phyloP scores from a whole-genome alignment of 768 basidiomycete genomes.

The Aureoboletus auriporus region DNA sequence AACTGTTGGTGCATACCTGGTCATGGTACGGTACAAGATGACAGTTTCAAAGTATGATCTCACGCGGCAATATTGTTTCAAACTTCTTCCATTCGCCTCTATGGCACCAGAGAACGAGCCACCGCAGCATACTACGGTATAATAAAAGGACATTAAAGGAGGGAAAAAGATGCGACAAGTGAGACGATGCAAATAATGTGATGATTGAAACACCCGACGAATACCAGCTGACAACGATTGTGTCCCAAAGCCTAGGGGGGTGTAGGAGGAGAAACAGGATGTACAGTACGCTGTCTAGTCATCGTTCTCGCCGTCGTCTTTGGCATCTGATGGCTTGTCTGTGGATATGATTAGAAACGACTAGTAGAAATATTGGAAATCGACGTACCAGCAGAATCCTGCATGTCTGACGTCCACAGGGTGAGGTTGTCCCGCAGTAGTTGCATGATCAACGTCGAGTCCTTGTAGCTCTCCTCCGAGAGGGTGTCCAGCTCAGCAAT shows the following conservation, averaged over 20 bases:
- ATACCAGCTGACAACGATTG: constrained; percentile 9
- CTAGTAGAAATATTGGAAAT: constrained; percentile 15
- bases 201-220: constrained; percentile 16
- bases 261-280: constrained; percentile 11
- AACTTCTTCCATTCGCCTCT: constrained; percentile 33
- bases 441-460: constrained; percentile 97
- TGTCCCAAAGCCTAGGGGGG: constrained; percentile 13
- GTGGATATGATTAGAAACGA: constrained; percentile 24
- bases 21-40: constrained; percentile 11
- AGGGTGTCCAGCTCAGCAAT: constrained; percentile 99
- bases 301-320: constrained; percentile 68
- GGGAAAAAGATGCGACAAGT: constrained; percentile 29
- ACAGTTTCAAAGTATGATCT: background rate
- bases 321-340: constrained; percentile 64
- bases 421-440: constrained; percentile 96
- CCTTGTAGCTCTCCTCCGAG: constrained; percentile 99
- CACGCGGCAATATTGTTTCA: constrained; percentile 13
- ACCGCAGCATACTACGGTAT: constrained; percentile 34
- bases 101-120: constrained; percentile 26
- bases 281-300: constrained; percentile 43
- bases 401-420: constrained; percentile 98
- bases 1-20: constrained; percentile 3
- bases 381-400: constrained; percentile 69
- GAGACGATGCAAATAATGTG: constrained; percentile 32
- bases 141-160: constrained; percentile 31